These are phyloP conservation scores for Termitomyces sp. DNA, from an alignment of 768 basidiomycete species.

Conservation along the genomic window DNA sequence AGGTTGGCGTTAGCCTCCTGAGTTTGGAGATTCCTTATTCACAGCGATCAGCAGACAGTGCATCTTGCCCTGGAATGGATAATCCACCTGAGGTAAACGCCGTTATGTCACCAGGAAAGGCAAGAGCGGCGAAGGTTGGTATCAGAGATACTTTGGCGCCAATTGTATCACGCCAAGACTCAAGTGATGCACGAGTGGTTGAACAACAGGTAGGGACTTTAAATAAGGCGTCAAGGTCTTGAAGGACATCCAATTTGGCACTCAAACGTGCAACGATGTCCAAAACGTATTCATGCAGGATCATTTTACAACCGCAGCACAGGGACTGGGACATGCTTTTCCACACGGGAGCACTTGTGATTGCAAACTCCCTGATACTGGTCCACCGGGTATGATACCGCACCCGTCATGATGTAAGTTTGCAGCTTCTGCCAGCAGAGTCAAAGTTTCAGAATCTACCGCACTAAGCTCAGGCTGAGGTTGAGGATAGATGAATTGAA, in stretches of 20 bases:
- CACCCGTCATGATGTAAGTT: background rate
- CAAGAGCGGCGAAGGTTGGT: too few relatives aligned
- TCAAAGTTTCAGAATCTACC: too few relatives aligned
- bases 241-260: background rate
- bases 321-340: background rate
- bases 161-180: background rate
- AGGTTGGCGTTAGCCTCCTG: background rate
- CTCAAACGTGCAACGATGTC: too few relatives aligned
- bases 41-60: too few relatives aligned
- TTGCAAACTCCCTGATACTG: background rate
- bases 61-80: background rate
- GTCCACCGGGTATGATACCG: constrained; percentile 1
- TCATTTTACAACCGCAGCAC: background rate
- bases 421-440: constrained; percentile 19
- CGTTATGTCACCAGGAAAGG: too few relatives aligned
- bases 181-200: background rate
- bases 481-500: constrained; percentile 11
- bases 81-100: background rate
- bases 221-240: background rate
- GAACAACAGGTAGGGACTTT: background rate
- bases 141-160: background rate
- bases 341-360: background rate
- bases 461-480: constrained; percentile 5
- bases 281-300: too few relatives aligned
- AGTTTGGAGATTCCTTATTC: background rate